Evolutionary conservation across 2,329 filamentous ascomycete genomes (phyloP).

Genomic region (Aspergillus niger): DNA sequence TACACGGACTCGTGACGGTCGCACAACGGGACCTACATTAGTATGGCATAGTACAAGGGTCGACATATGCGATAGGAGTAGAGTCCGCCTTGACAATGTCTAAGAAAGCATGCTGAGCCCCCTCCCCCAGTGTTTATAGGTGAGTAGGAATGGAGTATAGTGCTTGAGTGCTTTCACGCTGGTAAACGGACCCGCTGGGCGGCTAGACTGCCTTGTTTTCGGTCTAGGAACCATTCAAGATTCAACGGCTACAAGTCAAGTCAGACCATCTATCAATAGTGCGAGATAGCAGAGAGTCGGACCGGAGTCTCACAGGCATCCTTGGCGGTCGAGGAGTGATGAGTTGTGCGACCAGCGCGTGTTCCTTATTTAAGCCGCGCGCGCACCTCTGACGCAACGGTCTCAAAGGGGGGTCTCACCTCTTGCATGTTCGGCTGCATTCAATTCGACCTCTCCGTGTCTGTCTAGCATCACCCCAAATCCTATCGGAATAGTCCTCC

Average conservation of each 20-base stretch:
- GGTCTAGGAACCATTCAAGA: neutral
- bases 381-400: conserved; percentile 7
- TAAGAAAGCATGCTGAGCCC: neutral
- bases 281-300: neutral
- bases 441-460: neutral
- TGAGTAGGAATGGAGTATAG: neutral
- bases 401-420: neutral
- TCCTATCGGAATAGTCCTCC: neutral
- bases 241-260: neutral
- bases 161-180: neutral
- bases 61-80: too few species aligned
- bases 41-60: too few species aligned
- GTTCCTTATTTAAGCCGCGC: conserved; percentile 7
- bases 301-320: neutral
- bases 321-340: neutral
- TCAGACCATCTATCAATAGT: neutral
- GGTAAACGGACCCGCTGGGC: conserved; percentile 2
- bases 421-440: neutral
- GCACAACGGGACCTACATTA: neutral
- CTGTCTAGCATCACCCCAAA: neutral
- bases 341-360: neutral
- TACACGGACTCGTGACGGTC: neutral
- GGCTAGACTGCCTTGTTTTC: neutral
- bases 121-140: fast-evolving
- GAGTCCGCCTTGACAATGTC: too few species aligned